phyloP scores from a whole-genome alignment of 805 yeast genomes.

The Candida ortonii region DNA sequence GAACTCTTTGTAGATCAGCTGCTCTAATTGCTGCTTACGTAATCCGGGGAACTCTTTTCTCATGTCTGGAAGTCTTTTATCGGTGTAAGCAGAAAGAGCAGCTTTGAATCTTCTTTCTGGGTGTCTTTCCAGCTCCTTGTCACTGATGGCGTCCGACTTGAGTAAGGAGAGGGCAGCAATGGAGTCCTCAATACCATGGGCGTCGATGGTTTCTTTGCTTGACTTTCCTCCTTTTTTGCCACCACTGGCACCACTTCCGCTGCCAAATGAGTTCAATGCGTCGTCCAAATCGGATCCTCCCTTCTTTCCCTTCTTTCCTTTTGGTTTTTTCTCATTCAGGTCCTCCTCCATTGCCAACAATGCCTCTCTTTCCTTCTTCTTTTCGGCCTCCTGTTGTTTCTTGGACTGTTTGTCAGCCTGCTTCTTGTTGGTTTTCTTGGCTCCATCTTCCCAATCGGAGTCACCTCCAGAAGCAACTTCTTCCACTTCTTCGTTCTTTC shows the following conservation, averaged over 20 bases:
- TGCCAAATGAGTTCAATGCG: slow-evolving; percentile 49
- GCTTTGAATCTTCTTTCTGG: slow-evolving; percentile 89
- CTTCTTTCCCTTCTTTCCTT: slow-evolving; percentile 57
- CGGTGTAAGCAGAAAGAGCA: slow-evolving; percentile 70
- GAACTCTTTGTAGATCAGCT: slow-evolving; percentile 73
- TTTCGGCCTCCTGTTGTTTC: slow-evolving; percentile 70
- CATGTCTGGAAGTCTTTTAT: slow-evolving; percentile 64
- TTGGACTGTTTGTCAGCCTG: slow-evolving; percentile 66
- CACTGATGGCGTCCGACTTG: slow-evolving; percentile 50
- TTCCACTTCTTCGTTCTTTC: slow-evolving; percentile 51
- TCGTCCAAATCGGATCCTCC: slow-evolving; percentile 58
- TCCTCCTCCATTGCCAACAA: slow-evolving; percentile 62
- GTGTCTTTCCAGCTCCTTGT: slow-evolving; percentile 73
- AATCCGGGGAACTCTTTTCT: slow-evolving; percentile 78
- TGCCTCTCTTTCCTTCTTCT: slow-evolving; percentile 80
- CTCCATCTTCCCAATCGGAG: slow-evolving; percentile 63
- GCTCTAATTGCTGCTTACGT: slow-evolving; percentile 74
- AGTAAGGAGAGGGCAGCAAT: slow-evolving; percentile 74
- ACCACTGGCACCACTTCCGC: slow-evolving; percentile 40
- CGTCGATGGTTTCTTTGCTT: slow-evolving; percentile 47
- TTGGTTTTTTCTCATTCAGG: slow-evolving; percentile 45
- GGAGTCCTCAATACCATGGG: slow-evolving; percentile 75
- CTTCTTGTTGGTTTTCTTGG: slow-evolving; percentile 68
- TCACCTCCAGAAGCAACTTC: slow-evolving; percentile 45
- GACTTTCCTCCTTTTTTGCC: no score